Percentiles rank a stretch among this genome's conserved stretches.
Evolutionary conservation across 2,329 filamentous ascomycete species (phyloP).

Genomic region (Colletotrichum filicis): DNA sequence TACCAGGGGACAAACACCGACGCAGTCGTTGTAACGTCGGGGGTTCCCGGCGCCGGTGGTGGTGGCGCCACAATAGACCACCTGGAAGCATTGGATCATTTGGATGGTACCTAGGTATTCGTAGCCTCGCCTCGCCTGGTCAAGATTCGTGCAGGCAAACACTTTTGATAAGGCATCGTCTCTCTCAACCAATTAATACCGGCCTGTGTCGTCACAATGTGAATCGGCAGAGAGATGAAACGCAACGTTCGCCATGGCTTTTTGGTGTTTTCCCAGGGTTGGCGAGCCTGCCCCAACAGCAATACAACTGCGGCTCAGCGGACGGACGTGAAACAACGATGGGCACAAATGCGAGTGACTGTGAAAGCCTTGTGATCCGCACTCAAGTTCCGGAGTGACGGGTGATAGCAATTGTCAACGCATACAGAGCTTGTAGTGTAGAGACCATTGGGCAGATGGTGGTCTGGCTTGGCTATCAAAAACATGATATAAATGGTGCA

Average conservation of each 20-base stretch:
- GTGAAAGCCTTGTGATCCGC: conserved; percentile 1
- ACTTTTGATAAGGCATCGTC: not conserved
- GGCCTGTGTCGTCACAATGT: not conserved
- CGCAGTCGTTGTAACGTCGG: not conserved
- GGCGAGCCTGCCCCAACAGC: not conserved
- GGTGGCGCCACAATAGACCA: not conserved
- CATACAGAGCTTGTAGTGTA: not conserved
- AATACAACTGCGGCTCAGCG: conserved; percentile 21
- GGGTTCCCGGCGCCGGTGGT: not conserved
- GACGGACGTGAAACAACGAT: not conserved
- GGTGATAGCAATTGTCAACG: not conserved
- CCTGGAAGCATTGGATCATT: not conserved
- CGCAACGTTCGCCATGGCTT: not conserved
- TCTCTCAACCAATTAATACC: not conserved
- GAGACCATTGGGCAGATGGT: not conserved
- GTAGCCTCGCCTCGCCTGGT: not conserved
- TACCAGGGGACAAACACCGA: not conserved
- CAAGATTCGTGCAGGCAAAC: not conserved
- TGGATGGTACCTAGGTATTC: not conserved
- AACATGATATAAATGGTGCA: not conserved
- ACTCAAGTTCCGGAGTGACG: conserved; percentile 2
- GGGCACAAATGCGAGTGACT: not conserved
- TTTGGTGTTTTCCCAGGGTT: not conserved
- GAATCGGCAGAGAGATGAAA: not conserved
- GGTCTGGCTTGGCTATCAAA: not conserved